Evolutionary conservation across 768 basidiomycete genomes (phyloP).

Genomic region (Leccinum truebloodii): DNA sequence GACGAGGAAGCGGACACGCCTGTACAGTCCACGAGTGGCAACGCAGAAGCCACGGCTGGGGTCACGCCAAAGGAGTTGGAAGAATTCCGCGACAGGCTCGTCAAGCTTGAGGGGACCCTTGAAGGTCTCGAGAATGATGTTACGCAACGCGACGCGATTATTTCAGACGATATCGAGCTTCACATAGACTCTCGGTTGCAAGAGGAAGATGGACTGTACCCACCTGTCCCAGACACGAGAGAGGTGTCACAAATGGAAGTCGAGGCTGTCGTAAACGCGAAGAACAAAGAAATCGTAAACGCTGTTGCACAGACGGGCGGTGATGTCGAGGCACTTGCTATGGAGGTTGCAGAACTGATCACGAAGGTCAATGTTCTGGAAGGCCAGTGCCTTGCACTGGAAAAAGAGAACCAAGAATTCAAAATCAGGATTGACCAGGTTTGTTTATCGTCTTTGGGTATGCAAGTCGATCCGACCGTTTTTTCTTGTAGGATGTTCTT

Average conservation of each 20-base stretch:
- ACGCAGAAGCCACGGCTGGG: slow-evolving; percentile 1
- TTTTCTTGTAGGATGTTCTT: slow-evolving; percentile 14
- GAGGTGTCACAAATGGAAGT: slow-evolving; percentile 24
- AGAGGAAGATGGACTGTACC: slow-evolving; percentile 27
- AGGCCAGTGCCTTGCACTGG: slow-evolving; percentile 19
- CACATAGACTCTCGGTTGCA: slow-evolving; percentile 31
- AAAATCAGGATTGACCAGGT: slow-evolving; percentile 30
- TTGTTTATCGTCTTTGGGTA: slow-evolving; percentile 6
- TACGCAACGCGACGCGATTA: slow-evolving; percentile 32
- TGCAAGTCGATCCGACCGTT: slow-evolving; percentile 2
- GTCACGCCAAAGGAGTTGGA: slow-evolving; percentile 25
- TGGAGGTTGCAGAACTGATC: slow-evolving; percentile 35
- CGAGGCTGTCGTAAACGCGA: slow-evolving; percentile 28
- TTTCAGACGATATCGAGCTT: slow-evolving; percentile 34
- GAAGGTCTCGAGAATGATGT: slow-evolving; percentile 39
- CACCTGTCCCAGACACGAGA: slow-evolving; percentile 16
- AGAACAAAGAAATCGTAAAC: slow-evolving; percentile 18
- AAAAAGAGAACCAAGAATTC: slow-evolving; percentile 31
- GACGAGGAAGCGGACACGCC: slow-evolving; percentile 8
- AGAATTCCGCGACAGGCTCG: slow-evolving; percentile 31
- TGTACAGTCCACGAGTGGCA: slow-evolving; percentile 1
- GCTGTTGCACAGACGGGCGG: slow-evolving; percentile 20
- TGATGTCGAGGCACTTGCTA: slow-evolving; percentile 35
- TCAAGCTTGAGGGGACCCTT: slow-evolving; percentile 30
- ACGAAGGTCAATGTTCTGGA: slow-evolving; percentile 29